Evolutionary conservation across 371 early-diverging fungal genomes (phyloP), one percentile per base, ranked within the genome.

Genomic region (Synchytrium microbalum): DNA sequence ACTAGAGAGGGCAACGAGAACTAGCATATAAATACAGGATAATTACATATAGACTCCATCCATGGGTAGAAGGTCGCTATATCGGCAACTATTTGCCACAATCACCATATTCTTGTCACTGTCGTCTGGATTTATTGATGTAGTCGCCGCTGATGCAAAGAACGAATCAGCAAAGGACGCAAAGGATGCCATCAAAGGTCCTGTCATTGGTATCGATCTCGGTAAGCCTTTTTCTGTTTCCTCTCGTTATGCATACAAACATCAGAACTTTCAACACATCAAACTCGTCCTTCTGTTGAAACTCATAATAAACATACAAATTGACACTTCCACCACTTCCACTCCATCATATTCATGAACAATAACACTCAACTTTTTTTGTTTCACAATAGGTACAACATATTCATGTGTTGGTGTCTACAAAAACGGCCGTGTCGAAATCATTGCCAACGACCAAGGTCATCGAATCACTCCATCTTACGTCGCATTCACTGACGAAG

Each of bases 391-490:
- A 55, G 51, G 58, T 24, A 28, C 23, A 31, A 25, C 30, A 61
- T 28, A 10, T 60, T 74, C 73, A 57, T 79, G 77, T 73, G 80
- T 79, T 19, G 79, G 83, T 63, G 72, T 87, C 19, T 74, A 78
- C 64, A 75, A 80, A 67, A 72, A 84, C 64, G 80, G 77, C n/a
- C 73, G 72, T 38, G 85, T 91, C 67, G 83, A 84, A 67, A 91
- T 92, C 71, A 85, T 92, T 67, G 84, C 85, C 66, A 90, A 90
- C 74, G 84, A 87, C 59, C 85, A 84, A 69, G 91, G 91, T 66
- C 77, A 86, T 71, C 85, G 90, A 74, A 92, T 92, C 61, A 93
- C 92, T 38, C 93, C 96, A 26, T 92, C 92, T 2, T 90, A 90
- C 73, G 92, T 95, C 59, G 86, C 88, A 29, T 88, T 89, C 77